Base-by-base conservation (phyloP, 2,329 filamentous ascomycete species). In the Neopestalotiopsis clavispora region DNA sequence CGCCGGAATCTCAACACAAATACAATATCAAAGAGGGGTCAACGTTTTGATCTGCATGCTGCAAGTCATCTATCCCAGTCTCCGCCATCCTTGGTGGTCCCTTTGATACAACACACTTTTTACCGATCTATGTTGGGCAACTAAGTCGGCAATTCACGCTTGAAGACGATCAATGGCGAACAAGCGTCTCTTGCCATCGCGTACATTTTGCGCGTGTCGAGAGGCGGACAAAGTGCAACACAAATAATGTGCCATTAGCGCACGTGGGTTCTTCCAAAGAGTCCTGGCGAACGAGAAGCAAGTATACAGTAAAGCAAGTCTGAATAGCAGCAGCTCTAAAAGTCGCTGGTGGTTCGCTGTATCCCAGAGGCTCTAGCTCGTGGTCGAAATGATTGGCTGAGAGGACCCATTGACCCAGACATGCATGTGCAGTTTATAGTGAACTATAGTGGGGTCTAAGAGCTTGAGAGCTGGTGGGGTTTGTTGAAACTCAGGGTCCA, bases 321-420 rank as follows among this genome's bases (percentile, higher is more conserved):
- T 60, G 57, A 60, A 60, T 52, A 52, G 45, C 20, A 52, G 60
- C 23, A 40, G 45, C 62, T 30, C 42, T 65, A 40, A 49, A 38
- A 34, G 14, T 17, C 34, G 49, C 32, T n/a, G 34, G 58, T 49
- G 20, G 64, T 57, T 60, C 60, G 40, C n/a, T 60, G 5, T 62
- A 49, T 61, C 60, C 65, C 68, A 67, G 40, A 66, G 14, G 32
- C 56, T 62, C 12, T n/a, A 65, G 62, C 68, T 64, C 67, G 68
- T 69, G 68, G 52, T 52, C 63, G 52, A 65, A 63, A 60, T 65
- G 68, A 69, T 69, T 69, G 68, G 68, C 61, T 68, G 62, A 42
- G 58, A 60, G 28, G 14, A 12, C 28, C 67, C 49, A 69, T 42
- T 67, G 45, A n/a, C 10, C 32, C 64, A 30, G 34, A 65, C 20